phyloP scores from a whole-genome alignment of 192 early-diverging fungal genomes.

The Bifiguratus adelaidae region DNA sequence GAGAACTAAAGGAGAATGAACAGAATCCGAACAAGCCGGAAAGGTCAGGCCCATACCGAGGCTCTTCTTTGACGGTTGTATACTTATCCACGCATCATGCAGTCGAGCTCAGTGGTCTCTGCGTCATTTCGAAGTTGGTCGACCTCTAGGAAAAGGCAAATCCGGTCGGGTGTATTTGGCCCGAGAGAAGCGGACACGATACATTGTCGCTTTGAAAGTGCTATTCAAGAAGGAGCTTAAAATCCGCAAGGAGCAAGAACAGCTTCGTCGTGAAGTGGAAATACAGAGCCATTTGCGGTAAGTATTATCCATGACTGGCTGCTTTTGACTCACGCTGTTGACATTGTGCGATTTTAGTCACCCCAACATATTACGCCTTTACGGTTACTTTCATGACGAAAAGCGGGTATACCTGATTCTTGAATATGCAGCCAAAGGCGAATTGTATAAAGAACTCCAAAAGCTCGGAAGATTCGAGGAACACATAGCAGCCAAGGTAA shows the following conservation, averaged over 20 bases:
- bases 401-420: conserved; percentile 89
- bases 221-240: conserved; percentile 75
- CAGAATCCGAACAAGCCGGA: no score
- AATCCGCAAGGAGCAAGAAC: conserved; percentile 70
- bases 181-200: conserved; percentile 75
- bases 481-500: conserved; percentile 58
- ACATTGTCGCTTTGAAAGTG: conserved; percentile 88
- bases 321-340: neutral
- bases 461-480: conserved; percentile 65
- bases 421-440: conserved; percentile 91
- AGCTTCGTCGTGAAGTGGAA: conserved; percentile 91
- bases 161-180: conserved; percentile 94
- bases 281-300: conserved; percentile 86
- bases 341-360: conserved; percentile 40
- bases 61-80: no score
- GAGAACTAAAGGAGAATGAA: no score
- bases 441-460: conserved; percentile 79
- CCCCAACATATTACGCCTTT: conserved; percentile 87
- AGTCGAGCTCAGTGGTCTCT: conserved; percentile 51
- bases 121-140: conserved; percentile 87
- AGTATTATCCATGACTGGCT: neutral
- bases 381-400: conserved; percentile 92
- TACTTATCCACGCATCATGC: no score
- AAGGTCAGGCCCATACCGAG: no score
- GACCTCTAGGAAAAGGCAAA: conserved; percentile 85